These are phyloP conservation scores for Pittosporum tobira DNA, from an alignment of 129 eudicot genomes.

Conservation along the genomic window DNA sequence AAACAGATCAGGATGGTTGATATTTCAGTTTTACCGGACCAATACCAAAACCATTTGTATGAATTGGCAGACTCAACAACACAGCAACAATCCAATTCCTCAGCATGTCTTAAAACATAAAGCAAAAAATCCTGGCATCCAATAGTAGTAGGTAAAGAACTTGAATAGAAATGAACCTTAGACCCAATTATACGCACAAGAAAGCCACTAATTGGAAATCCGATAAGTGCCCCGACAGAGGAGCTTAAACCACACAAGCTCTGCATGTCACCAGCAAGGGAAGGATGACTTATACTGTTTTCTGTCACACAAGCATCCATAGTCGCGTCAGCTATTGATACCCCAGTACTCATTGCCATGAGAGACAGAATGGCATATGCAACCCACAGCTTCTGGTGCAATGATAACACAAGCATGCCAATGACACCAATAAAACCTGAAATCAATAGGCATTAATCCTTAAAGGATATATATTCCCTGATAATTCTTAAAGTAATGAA, in stretches of 20 bases:
- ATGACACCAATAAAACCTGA: conserved; percentile 17
- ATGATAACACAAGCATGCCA: conserved; percentile 60
- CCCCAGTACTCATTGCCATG: conserved; percentile 73
- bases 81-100: too few relatives aligned
- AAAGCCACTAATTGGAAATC: conserved; percentile 67
- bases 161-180: conserved; percentile 46
- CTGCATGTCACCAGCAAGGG: conserved; percentile 93
- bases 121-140: too few relatives aligned
- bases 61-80: too few relatives aligned
- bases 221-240: conserved; percentile 62
- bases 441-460: not conserved
- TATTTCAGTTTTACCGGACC: too few relatives aligned
- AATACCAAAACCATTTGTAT: too few relatives aligned
- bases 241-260: conserved; percentile 80
- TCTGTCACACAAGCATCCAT: conserved; percentile 93
- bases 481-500: too few relatives aligned
- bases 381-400: conserved; percentile 42
- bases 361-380: conserved; percentile 58
- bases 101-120: too few relatives aligned
- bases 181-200: conserved; percentile 76
- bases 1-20: too few relatives aligned
- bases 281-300: conserved; percentile 67
- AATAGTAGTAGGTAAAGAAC: conserved; percentile 43
- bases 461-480: too few relatives aligned
- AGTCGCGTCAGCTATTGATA: conserved; percentile 88